phyloP scores from a whole-genome alignment of 2,329 filamentous ascomycete genomes.

The Bipolaris victoriae region DNA sequence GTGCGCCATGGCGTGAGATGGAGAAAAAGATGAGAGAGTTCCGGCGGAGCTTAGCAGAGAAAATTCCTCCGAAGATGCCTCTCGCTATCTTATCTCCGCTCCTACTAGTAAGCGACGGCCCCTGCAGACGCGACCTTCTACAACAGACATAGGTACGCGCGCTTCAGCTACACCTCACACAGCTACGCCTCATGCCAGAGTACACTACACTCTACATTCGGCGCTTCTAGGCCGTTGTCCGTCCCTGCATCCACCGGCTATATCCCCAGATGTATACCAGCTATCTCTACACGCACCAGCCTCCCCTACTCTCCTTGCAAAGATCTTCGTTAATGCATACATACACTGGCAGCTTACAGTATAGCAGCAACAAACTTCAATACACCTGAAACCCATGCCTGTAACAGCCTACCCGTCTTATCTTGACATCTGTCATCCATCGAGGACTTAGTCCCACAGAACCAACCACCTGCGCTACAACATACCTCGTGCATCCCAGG shows the following conservation, averaged over 20 bases:
- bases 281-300: not conserved
- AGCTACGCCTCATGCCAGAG: not conserved
- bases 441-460: not conserved
- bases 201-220: not conserved
- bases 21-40: conserved; percentile 18
- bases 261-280: conserved; percentile 1
- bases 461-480: conserved; percentile 2
- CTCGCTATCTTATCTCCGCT: conserved; percentile 11
- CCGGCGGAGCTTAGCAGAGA: conserved; percentile 10
- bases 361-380: not conserved
- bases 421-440: conserved; percentile 2
- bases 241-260: conserved; percentile 2
- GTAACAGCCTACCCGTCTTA: not conserved
- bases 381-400: not conserved
- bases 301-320: conserved; percentile 3
- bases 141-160: too few species aligned
- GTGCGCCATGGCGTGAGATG: conserved; percentile 35
- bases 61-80: conserved; percentile 8
- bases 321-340: conserved; percentile 11
- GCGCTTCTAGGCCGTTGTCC: not conserved
- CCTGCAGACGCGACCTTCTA: not conserved
- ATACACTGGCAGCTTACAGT: not conserved
- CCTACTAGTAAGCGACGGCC: not conserved
- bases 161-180: not conserved
- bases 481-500: not conserved